Conservation (phyloP, 805 yeast species). For the Candida andamanensis region DNA sequence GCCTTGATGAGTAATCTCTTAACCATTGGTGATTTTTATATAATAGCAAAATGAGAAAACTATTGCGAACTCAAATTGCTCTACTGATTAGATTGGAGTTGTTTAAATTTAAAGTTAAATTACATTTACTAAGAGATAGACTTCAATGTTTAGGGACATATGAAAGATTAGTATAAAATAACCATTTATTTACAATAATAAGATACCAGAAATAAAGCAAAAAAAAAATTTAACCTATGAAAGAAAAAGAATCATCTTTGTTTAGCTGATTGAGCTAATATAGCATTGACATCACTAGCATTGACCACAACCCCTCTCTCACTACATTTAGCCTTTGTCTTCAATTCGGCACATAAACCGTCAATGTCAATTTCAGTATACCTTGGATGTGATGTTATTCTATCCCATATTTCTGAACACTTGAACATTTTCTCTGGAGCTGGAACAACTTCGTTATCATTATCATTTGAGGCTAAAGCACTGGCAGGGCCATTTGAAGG, state of each 20-base stretch:
- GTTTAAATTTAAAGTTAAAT: too few species aligned
- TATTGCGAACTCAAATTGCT: too few species aligned
- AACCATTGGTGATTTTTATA: too few species aligned
- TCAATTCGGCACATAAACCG: constrained; percentile 84
- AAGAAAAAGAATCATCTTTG: constrained; percentile 2
- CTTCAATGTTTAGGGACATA: too few species aligned
- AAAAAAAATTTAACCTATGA: too few species aligned
- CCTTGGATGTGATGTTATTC: constrained; percentile 89
- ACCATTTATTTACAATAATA: constrained; percentile 1
- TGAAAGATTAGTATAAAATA: too few species aligned
- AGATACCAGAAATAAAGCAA: not conserved
- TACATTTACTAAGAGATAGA: too few species aligned
- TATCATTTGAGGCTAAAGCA: constrained; percentile 12
- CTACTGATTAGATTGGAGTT: too few species aligned
- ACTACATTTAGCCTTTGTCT: constrained; percentile 90
- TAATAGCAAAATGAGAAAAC: too few species aligned
- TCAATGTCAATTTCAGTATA: constrained; percentile 93
- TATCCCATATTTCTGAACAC: constrained; percentile 95
- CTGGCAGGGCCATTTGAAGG: constrained; percentile 5
- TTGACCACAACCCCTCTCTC: constrained; percentile 88
- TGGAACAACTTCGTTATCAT: constrained; percentile 54
- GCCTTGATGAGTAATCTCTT: constrained; percentile 32
- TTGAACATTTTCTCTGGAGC: constrained; percentile 55
- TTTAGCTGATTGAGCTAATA: constrained; percentile 31
- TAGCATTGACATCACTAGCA: constrained; percentile 66